A percentile compares a stretch with the other conserved stretches of the same genome.
These are phyloP conservation scores for Ophiosphaerella narmari DNA, from an alignment of 2,329 filamentous ascomycete species.

Conservation along the genomic window DNA sequence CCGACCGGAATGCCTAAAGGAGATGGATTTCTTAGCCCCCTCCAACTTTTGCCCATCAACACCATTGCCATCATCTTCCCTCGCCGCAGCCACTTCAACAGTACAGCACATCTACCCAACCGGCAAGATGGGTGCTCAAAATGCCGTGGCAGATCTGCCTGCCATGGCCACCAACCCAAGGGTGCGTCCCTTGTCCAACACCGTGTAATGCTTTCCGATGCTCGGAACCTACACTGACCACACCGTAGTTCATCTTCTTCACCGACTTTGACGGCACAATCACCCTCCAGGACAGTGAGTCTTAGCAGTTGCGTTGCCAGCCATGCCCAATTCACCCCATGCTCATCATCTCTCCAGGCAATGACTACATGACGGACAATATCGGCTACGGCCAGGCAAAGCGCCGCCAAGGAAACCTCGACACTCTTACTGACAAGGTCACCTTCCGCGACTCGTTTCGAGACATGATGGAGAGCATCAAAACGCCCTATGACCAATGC, in stretches of 20 bases:
- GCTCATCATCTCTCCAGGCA: constrained; percentile 53
- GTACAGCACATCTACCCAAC: constrained; percentile 1
- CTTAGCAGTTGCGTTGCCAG: constrained; percentile 16
- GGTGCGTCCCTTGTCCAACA: constrained; percentile 14
- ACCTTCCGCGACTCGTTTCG: constrained; percentile 83
- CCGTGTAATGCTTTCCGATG: neutral
- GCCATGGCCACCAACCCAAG: constrained; percentile 65
- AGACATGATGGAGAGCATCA: constrained; percentile 89
- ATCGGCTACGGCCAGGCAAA: constrained; percentile 78
- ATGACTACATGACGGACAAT: constrained; percentile 82
- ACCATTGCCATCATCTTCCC: neutral
- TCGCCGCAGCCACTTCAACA: constrained; percentile 2
- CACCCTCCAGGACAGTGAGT: constrained; percentile 70
- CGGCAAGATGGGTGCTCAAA: constrained; percentile 40
- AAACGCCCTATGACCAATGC: constrained; percentile 79
- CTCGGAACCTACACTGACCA: constrained; percentile 18
- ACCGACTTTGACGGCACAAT: constrained; percentile 98
- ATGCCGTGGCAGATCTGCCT: constrained; percentile 45
- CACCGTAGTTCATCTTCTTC: constrained; percentile 83
- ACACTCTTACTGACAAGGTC: constrained; percentile 72
- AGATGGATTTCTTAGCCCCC: constrained; percentile 17
- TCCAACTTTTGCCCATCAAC: constrained; percentile 12
- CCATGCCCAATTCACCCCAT: neutral
- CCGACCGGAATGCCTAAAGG: constrained; percentile 26
- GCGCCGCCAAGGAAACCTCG: constrained; percentile 74